Evolutionary conservation across 306 rosid genomes (phyloP), one percentile per base, ranked within the genome.

Genomic region (Rosa multiflora): DNA sequence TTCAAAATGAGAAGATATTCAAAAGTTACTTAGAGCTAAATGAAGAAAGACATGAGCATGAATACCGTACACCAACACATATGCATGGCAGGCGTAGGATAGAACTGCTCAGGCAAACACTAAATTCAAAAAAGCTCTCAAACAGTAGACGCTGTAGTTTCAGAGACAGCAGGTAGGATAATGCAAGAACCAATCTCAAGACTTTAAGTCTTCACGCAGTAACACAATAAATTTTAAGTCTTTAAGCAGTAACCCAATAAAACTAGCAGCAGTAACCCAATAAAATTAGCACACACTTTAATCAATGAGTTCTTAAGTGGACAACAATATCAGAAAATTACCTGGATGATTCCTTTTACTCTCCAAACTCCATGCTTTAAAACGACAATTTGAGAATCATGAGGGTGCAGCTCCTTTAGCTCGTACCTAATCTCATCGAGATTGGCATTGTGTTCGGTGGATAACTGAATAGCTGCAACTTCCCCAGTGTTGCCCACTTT

Each of bases 271-370:
- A 32, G 35, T 32, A 32, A 32, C 35, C 35, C 35, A 32, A 32
- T 32, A 40, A 43, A 6, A 62, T 76, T 42, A 46, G 48, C 0
- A 23, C 72, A 47, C 75, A 55, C 53, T 70, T 39, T 15, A 40
- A 66, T 77, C 10, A 75, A 69, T 23, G 75, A 37, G 39, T 53
- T 48, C 62, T 55, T 2, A 5, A 15, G 40, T 49, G 74, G 35
- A 68, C 47, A 32, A 43, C 42, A 78, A 42, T 5, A 81, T 20
- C 32, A 43, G 39, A 29, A 43, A 64, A 76, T 79, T 79, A 93
- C 98, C 98, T 93, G 98, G 75, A 93, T 93, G 78, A 93, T 93
- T 81, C 98, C 98, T 83, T 93, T 93, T 72, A 93, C 98, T 86
- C 97, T 90, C 98, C 98, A 93, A 76, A 93, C 95, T 64, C 97